Base-by-base conservation (phyloP, 805 yeast genomes). In the Candida tammaniensis region DNA sequence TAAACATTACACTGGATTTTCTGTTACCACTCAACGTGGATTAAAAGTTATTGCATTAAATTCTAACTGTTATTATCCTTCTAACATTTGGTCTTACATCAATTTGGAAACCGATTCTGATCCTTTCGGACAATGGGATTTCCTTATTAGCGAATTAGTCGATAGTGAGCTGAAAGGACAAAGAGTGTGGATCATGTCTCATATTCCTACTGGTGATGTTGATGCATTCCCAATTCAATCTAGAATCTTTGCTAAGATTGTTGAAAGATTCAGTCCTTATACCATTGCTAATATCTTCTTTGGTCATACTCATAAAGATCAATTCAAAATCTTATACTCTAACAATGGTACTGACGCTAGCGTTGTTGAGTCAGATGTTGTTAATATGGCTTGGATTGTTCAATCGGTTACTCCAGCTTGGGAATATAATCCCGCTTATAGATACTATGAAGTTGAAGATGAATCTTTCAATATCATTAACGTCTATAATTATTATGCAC, bases 121-220 rank as follows among this genome's bases (percentile, higher is more conserved):
- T 46, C 64, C 72, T 16, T 79, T 80, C 49, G 87, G 86, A 2
- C 76, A 74, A 44, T 64, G 82, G 61, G 57, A 72, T 44, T 82
- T 80, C 51, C 56, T 82, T 40, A 70, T 78, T 31, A 70, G 74
- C 35, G 87, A 82, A 58, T 62, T 82, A 33, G 53, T 72, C n/a
- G 80, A 70, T 31, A 68, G 81, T 43, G 88, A 82, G 55, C 38
- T 47, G 22, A 62, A 61, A 7, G 75, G 74, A 31, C 78, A 80
- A 54, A 64, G 82, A 48, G 88, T 78, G n/a, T 82, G 88, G 88
- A 67, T 82, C 38, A 66, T 79, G 46, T 77, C 83, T 14, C 88
- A 82, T 52, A 76, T 82, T 35, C 86, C 89, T 28, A 59, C 72
- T 16, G 64, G 72, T n/a, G 68, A 61, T 42, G 30, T 28, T 20